phyloP scores from a whole-genome alignment of 73 alveolate species.

The Urostyla sp. region DNA sequence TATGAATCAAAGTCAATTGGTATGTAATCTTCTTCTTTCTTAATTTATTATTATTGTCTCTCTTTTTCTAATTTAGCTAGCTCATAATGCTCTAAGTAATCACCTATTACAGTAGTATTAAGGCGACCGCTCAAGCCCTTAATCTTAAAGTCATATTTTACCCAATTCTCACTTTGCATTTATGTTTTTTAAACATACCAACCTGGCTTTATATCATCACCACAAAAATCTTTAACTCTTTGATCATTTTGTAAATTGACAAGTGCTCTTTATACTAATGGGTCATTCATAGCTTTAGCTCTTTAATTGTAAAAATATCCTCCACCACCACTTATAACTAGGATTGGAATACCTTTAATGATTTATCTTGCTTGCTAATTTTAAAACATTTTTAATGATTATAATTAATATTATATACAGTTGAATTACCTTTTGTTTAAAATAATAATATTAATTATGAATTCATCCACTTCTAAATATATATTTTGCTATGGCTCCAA shows the following conservation, averaged over 20 bases:
- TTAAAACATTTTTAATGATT: slow-evolving; percentile 31
- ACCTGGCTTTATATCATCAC: slow-evolving; percentile 66
- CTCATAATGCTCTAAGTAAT: slow-evolving; percentile 48
- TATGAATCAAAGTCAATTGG: slow-evolving; percentile 70
- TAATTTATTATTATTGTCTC: slow-evolving; percentile 40
- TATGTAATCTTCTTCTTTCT: slow-evolving; percentile 43
- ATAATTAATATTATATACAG: neutral
- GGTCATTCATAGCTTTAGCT: slow-evolving; percentile 6
- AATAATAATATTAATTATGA: slow-evolving; percentile 9
- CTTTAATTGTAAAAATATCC: neutral
- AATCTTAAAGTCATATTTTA: slow-evolving; percentile 37
- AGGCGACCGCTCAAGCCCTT: slow-evolving; percentile 60
- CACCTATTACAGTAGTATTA: slow-evolving; percentile 59
- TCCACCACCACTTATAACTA: neutral
- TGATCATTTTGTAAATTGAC: slow-evolving; percentile 37
- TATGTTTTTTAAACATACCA: slow-evolving; percentile 17
- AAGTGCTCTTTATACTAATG: slow-evolving; percentile 49
- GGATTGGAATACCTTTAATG: neutral
- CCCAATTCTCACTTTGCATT: slow-evolving; percentile 48
- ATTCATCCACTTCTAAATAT: neutral
- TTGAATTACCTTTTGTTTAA: no score
- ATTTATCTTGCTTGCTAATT: neutral
- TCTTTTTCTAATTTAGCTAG: slow-evolving; percentile 33
- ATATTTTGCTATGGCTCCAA: slow-evolving; percentile 15
- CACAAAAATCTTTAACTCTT: slow-evolving; percentile 68